phyloP scores from a whole-genome alignment of 805 yeast genomes.

The Komagataella pastoris region DNA sequence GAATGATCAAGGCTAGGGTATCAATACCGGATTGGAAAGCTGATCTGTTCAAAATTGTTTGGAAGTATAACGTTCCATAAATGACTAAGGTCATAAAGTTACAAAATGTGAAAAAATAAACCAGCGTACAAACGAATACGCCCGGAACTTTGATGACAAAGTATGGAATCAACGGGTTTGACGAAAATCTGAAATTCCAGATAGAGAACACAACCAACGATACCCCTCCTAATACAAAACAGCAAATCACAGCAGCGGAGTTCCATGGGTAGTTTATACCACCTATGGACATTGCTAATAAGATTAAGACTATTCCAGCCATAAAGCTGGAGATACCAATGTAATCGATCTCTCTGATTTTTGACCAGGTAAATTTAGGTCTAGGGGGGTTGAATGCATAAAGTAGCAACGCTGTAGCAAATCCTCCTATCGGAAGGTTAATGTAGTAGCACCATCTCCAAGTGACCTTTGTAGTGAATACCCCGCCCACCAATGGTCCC shows the following conservation, averaged over 20 bases:
- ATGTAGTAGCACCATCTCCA: slow-evolving; percentile 76
- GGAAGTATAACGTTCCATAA: slow-evolving; percentile 34
- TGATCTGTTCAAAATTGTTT: slow-evolving; percentile 26
- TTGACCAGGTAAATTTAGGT: background rate
- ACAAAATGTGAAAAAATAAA: slow-evolving; percentile 11
- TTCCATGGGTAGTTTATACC: slow-evolving; percentile 38
- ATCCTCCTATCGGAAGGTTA: slow-evolving; percentile 54
- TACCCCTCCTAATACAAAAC: slow-evolving; percentile 32
- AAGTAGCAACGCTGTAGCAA: slow-evolving; percentile 23
- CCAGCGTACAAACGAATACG: slow-evolving; percentile 15
- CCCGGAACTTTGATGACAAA: slow-evolving; percentile 23
- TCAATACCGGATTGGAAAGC: slow-evolving; percentile 35
- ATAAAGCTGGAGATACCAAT: slow-evolving; percentile 31
- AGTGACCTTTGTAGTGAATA: slow-evolving; percentile 27
- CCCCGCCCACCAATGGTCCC: slow-evolving; percentile 62
- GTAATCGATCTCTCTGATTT: slow-evolving; percentile 24
- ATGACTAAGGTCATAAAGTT: slow-evolving; percentile 28
- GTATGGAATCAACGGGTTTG: slow-evolving; percentile 31
- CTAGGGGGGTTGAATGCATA: slow-evolving; percentile 30
- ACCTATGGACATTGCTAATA: slow-evolving; percentile 39
- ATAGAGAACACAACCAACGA: slow-evolving; percentile 19
- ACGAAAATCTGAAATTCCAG: slow-evolving; percentile 27
- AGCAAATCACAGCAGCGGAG: slow-evolving; percentile 36
- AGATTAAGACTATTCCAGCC: slow-evolving; percentile 27
- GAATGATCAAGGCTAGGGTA: slow-evolving; percentile 28